phyloP scores from a whole-genome alignment of 805 yeast species.

The Candida oleophila region DNA sequence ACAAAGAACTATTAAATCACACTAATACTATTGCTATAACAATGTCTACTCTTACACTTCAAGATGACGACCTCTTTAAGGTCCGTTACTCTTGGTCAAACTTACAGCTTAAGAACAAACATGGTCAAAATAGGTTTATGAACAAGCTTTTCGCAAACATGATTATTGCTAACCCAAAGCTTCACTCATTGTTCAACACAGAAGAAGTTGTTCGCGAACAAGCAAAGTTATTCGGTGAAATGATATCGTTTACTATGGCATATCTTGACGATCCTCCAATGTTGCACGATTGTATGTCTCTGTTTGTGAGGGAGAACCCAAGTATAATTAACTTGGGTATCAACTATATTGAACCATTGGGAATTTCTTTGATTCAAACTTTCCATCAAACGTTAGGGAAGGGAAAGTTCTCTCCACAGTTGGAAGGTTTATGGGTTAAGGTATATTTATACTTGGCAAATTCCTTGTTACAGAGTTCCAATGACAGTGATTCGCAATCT shows the following conservation, averaged over 20 bases:
- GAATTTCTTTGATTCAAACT: slow-evolving; percentile 36
- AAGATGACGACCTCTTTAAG: slow-evolving; percentile 15
- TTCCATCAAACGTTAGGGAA: slow-evolving; percentile 35
- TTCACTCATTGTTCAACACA: slow-evolving; percentile 20
- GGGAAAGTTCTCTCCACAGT: slow-evolving; percentile 24
- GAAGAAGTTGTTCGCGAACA: slow-evolving; percentile 26
- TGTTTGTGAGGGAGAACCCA: slow-evolving; percentile 31
- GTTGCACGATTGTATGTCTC: slow-evolving; percentile 33
- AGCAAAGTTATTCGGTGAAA: slow-evolving; percentile 33
- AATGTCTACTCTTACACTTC: slow-evolving; percentile 9
- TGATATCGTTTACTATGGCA: slow-evolving; percentile 29
- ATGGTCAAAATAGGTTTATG: slow-evolving; percentile 29
- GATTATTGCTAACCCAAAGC: slow-evolving; percentile 26
- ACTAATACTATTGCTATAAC: not conserved
- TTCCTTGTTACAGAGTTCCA: slow-evolving; percentile 27
- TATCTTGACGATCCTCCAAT: slow-evolving; percentile 26
- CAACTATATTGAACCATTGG: slow-evolving; percentile 42
- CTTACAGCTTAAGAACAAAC: slow-evolving; percentile 25
- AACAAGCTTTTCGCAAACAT: slow-evolving; percentile 33
- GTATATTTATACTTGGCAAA: slow-evolving; percentile 41
- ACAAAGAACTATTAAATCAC: not conserved
- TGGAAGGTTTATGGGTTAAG: slow-evolving; percentile 41
- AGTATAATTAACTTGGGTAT: slow-evolving; percentile 21
- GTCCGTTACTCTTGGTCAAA: slow-evolving; percentile 35
- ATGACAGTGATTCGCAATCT: slow-evolving; percentile 25